These are phyloP conservation scores for Paecilomyces formosus DNA, from an alignment of 2,329 filamentous ascomycete species.

Conservation along the genomic window DNA sequence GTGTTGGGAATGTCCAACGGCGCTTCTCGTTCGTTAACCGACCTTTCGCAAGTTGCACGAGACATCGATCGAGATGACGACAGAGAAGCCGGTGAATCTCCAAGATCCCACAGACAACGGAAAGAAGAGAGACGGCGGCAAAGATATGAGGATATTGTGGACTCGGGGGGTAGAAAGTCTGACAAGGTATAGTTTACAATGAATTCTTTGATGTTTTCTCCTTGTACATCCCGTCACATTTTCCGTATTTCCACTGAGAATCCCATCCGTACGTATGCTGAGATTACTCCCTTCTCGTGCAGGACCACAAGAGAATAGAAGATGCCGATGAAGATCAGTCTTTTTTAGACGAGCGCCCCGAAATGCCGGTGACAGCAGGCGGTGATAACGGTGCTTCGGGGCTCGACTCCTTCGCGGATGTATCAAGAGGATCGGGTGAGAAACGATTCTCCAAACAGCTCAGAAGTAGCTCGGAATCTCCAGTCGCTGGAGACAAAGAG, in stretches of 20 bases:
- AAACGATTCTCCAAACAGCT: slow-evolving; percentile 9
- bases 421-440: slow-evolving; percentile 13
- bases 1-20: slow-evolving; percentile 25
- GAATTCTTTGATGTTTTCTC: slow-evolving; percentile 16
- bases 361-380: slow-evolving; percentile 42
- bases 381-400: slow-evolving; percentile 41
- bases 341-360: slow-evolving; percentile 61
- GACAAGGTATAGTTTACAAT: slow-evolving; percentile 34
- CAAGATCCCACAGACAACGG: slow-evolving; percentile 23
- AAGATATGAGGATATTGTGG: slow-evolving; percentile 29
- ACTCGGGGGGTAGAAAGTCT: slow-evolving; percentile 21
- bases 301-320: slow-evolving; percentile 24
- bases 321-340: slow-evolving; percentile 39
- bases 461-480: slow-evolving; percentile 29
- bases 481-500: slow-evolving; percentile 20
- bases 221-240: background rate
- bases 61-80: slow-evolving; percentile 29
- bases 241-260: slow-evolving; percentile 13
- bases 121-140: slow-evolving; percentile 29
- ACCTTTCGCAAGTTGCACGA: slow-evolving; percentile 43
- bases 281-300: slow-evolving; percentile 21
- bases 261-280: slow-evolving; percentile 22
- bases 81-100: slow-evolving; percentile 26
- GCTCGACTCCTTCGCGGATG: slow-evolving; percentile 16
- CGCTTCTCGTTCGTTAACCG: slow-evolving; percentile 41